Percentiles rank a stretch among this genome's conserved stretches.
phyloP scores from a whole-genome alignment of 2,329 filamentous ascomycete species.

The Claviceps digitariae region DNA sequence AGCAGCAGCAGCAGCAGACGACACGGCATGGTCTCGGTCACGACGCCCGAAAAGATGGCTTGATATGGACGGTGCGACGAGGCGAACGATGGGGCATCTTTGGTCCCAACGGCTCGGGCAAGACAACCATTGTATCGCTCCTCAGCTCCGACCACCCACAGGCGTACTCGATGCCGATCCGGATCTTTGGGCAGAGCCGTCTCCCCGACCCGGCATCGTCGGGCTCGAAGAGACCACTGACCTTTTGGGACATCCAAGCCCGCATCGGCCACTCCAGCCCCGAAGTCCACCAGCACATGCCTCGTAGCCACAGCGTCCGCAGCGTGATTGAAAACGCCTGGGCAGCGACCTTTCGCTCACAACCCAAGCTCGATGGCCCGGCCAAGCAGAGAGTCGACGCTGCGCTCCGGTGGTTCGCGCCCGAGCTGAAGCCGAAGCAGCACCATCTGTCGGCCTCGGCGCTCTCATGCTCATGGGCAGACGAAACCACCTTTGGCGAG shows the following conservation, averaged over 20 bases:
- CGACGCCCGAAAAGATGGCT: constrained; percentile 38
- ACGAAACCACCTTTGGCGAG: constrained; percentile 54
- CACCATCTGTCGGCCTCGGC: background rate
- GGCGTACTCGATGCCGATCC: constrained; percentile 77
- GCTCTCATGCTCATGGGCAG: constrained; percentile 55
- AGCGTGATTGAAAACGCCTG: constrained; percentile 74
- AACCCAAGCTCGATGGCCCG: constrained; percentile 47
- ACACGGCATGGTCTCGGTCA: constrained; percentile 10
- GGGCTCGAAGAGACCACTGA: constrained; percentile 50
- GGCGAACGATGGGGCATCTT: constrained; percentile 89
- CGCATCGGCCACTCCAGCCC: constrained; percentile 88
- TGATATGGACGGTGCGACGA: constrained; percentile 70
- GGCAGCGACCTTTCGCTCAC: constrained; percentile 72
- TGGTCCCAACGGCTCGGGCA: constrained; percentile 87
- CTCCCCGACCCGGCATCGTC: constrained; percentile 54
- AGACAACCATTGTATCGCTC: constrained; percentile 85
- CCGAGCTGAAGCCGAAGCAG: constrained; percentile 52
- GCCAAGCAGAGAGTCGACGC: constrained; percentile 51
- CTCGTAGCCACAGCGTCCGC: constrained; percentile 58
- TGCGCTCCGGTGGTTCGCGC: constrained; percentile 61
- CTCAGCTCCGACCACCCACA: constrained; percentile 95
- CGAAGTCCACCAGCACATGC: constrained; percentile 89
- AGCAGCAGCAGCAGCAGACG: too few relatives aligned
- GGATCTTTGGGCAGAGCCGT: constrained; percentile 69
- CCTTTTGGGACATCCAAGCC: constrained; percentile 82